Conservation (phyloP, 306 rosid species). For the Quercus aquifolioides region DNA sequence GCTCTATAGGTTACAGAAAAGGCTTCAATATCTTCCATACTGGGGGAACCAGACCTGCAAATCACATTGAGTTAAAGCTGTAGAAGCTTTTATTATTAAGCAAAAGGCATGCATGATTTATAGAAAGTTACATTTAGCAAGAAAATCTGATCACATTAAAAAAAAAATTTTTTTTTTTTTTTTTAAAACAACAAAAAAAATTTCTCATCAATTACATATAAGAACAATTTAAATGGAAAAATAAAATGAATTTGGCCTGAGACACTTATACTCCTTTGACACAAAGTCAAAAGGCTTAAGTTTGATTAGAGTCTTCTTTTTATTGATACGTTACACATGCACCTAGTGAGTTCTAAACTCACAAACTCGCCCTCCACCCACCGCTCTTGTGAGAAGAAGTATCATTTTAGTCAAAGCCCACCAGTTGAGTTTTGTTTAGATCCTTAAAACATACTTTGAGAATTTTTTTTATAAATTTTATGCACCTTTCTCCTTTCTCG, state of each 20-base stretch:
- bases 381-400: too few species aligned
- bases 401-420: too few species aligned
- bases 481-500: neutral
- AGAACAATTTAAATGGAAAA: neutral
- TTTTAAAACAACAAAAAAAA: too few species aligned
- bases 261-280: neutral
- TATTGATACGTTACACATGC: too few species aligned
- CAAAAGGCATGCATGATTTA: slow-evolving; percentile 7
- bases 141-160: neutral
- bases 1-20: slow-evolving; percentile 66
- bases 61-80: slow-evolving; percentile 18
- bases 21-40: slow-evolving; percentile 84
- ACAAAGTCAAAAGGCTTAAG: neutral
- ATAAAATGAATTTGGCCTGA: neutral
- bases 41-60: slow-evolving; percentile 90
- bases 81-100: slow-evolving; percentile 7
- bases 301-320: neutral
- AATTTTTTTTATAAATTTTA: neutral
- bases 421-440: neutral
- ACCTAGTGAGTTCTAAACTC: too few species aligned
- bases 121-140: neutral
- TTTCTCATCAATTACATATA: neutral
- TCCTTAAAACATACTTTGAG: neutral
- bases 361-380: too few species aligned
- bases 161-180: too few species aligned